A percentile compares a stretch with the other conserved stretches of the same genome.
Evolutionary conservation across 192 early-diverging fungal genomes (phyloP).

Genomic region (Piromyces finnis): DNA sequence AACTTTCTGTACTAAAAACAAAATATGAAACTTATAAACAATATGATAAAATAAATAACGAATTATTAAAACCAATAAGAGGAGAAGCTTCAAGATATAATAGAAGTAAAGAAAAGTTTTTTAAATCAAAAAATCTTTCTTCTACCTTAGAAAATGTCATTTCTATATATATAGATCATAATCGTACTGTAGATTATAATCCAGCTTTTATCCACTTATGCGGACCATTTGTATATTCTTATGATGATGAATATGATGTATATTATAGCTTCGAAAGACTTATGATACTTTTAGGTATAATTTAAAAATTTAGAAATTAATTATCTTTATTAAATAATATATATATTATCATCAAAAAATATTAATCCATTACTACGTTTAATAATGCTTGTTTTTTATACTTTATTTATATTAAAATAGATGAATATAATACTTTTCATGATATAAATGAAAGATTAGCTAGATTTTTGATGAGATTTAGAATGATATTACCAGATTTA

Average conservation of each 20-base stretch:
- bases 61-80: conserved; percentile 56
- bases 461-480: conserved; percentile 70
- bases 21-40: conserved; percentile 44
- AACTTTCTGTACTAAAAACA: conserved; percentile 36
- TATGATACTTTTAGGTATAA: conserved; percentile 41
- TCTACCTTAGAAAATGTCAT: conserved; percentile 53
- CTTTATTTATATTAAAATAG: conserved; percentile 10
- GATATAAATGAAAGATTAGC: conserved; percentile 61
- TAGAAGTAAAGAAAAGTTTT: conserved; percentile 10
- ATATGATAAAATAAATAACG: conserved; percentile 48
- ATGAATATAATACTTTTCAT: conserved; percentile 42
- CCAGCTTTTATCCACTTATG: conserved; percentile 56
- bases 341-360: too few relatives aligned
- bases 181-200: conserved; percentile 56
- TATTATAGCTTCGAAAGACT: conserved; percentile 69
- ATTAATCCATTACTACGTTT: too few relatives aligned
- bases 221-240: conserved; percentile 61
- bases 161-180: conserved; percentile 61
- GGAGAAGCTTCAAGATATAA: conserved; percentile 55
- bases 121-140: neutral
- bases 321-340: neutral
- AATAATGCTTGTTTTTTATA: too few relatives aligned
- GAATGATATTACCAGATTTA: conserved; percentile 67
- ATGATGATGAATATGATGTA: conserved; percentile 56
- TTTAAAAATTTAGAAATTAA: neutral